Evolutionary conservation across 2,329 filamentous ascomycete species (phyloP), one percentile per base, ranked within the genome.

Genomic region (Fusarium sublunatum): DNA sequence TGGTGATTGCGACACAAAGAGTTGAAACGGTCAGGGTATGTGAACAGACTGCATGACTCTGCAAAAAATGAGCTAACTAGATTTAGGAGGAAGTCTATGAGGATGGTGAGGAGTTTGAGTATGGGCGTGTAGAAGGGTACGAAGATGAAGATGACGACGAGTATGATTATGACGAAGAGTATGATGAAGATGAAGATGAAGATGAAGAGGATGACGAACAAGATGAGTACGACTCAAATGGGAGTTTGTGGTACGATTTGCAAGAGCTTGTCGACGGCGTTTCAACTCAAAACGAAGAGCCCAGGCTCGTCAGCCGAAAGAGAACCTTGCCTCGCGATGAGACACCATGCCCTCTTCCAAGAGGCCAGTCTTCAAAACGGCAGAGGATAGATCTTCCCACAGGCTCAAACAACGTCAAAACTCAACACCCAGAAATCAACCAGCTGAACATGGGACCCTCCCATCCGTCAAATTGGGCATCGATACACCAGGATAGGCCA

Each of bases 31-130:
- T 60, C 8, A 58, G 61, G 24, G 65, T 69, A 68, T 32, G 62
- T 40, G 42, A 38, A 26, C 11, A n/a, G 31, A 34, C 13, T 34
- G 6, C 7, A 12, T n/a, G 31, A 34, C 31, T n/a, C 12, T n/a
- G 6, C 12, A n/a, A 12, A 12, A 34, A 34, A 34, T n/a, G 5
- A 9, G 24, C 62, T 68, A 43, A 68, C 38, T 40, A 35, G 28
- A 13, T 36, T 5, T 49, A 70, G 67, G 63, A 66, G 29, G 65
- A 66, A 32, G 67, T 64, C 46, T 52, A 64, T 22, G 55, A 58
- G 13, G 53, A 52, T 3, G 46, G 47, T 19, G 61, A 64, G 9
- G 36, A 65, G 13, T 35, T 47, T 26, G 38, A 32, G 13, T 40
- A 42, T 26, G n/a, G n/a, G n/a, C n/a, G n/a, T n/a, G n/a, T n/a